phyloP scores from a whole-genome alignment of 2,329 filamentous ascomycete genomes.

The Chaetomiaceae sp. region DNA sequence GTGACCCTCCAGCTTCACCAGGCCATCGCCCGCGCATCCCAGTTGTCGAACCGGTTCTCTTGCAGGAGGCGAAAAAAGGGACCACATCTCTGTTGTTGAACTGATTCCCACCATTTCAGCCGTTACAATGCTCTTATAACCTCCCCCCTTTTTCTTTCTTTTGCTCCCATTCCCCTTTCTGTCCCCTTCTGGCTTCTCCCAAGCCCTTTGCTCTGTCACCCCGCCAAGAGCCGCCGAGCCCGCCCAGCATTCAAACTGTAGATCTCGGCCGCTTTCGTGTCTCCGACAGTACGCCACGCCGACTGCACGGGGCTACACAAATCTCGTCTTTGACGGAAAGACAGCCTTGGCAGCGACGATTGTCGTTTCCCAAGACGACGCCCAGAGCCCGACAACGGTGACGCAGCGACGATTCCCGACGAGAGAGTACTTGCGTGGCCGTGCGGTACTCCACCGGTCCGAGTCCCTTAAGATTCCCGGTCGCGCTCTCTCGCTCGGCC shows the following conservation, averaged over 20 bases:
- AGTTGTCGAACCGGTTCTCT: constrained; percentile 5
- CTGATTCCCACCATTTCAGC: constrained; percentile 7
- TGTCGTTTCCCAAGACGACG: constrained; percentile 16
- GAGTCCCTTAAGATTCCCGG: neutral
- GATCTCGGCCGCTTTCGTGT: constrained; percentile 26
- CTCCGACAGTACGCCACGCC: constrained; percentile 23
- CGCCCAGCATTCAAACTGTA: constrained; percentile 21
- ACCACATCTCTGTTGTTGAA: neutral
- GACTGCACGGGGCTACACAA: constrained; percentile 25
- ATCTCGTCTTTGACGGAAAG: constrained; percentile 21
- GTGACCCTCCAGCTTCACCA: constrained; percentile 16
- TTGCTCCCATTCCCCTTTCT: no score
- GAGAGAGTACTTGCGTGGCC: constrained; percentile 1
- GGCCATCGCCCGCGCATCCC: constrained; percentile 1
- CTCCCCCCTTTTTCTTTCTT: constrained; percentile 8
- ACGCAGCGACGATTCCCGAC: constrained; percentile 10
- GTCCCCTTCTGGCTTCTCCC: constrained; percentile 1
- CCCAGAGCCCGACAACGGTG: constrained; percentile 5
- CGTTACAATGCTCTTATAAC: constrained; percentile 24
- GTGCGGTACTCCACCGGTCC: neutral
- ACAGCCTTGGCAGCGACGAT: constrained; percentile 25
- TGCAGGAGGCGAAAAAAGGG: constrained; percentile 16
- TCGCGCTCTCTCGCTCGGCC: neutral
- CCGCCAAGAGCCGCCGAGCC: constrained; percentile 23
- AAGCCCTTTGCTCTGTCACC: neutral